A percentile compares a stretch with the other conserved stretches of the same genome.
Conservation (phyloP, 2,329 filamentous ascomycete species). For the Paraconiothyrium sp. region DNA sequence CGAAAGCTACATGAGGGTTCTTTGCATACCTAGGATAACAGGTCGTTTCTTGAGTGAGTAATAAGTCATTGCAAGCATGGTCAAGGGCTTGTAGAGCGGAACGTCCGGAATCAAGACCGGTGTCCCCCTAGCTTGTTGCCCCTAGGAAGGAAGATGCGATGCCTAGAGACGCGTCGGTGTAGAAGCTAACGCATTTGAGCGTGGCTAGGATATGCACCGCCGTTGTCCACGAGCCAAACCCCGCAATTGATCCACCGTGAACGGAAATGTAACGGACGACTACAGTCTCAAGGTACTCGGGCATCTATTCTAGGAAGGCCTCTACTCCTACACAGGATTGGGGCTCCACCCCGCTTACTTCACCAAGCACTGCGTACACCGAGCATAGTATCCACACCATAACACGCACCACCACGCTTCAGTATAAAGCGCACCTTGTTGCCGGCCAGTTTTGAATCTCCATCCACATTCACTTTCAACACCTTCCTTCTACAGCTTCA, state of each 20-base stretch:
- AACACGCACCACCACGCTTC: neutral
- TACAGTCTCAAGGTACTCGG: neutral
- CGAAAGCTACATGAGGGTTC: neutral
- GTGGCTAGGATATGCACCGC: neutral
- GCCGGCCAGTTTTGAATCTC: neutral
- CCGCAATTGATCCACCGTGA: neutral
- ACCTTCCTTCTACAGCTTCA: constrained; percentile 4
- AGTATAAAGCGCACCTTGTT: constrained; percentile 3
- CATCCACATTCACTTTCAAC: constrained; percentile 10
- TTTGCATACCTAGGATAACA: neutral
- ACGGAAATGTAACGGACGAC: neutral
- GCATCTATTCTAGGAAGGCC: neutral
- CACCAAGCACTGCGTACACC: neutral
- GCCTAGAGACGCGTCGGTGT: too few relatives aligned
- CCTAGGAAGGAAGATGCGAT: too few relatives aligned
- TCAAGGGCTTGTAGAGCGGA: neutral
- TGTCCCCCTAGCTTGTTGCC: neutral
- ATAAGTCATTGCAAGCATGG: neutral
- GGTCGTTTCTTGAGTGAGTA: neutral
- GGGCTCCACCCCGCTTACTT: neutral
- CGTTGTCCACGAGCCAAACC: neutral
- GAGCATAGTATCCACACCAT: neutral
- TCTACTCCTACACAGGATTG: neutral
- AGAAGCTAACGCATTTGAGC: neutral
- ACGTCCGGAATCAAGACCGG: neutral